Evolutionary conservation across 371 early-diverging fungal species (phyloP), one percentile per base, ranked within the genome.

Genomic region (Rhizomucor miehei): DNA sequence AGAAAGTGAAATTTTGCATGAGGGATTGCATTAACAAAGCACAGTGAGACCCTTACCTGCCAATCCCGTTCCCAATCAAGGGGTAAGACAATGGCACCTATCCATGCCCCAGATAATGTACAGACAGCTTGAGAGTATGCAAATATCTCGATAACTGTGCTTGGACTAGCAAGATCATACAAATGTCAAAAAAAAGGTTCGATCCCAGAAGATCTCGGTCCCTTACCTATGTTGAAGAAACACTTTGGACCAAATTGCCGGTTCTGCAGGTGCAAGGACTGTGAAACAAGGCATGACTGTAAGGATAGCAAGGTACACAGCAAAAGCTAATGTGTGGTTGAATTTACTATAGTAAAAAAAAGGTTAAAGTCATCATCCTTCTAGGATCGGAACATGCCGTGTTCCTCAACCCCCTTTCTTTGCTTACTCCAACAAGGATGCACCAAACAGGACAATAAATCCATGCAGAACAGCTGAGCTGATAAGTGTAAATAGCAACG

Each of bases 51-150:
- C 19, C 20, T 41, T 65, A 66, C 64, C 62, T 77, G 77, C 77
- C 77, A 77, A 36, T 73, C 74, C 49, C 71, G 54, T 41, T 77
- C 77, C 77, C 77, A 77, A 64, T 77, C 77, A 51, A 77, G 56
- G 13, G 77, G 77, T 40, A 77, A 56, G 3, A 77, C 77, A 50
- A 77, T 67, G 8, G 77, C 77, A 20, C 77, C 77, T 16, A 77
- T 69, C 77, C 77, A 77, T n/a, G 77, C 73, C 11, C 77, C 77
- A 6, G 69, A 65, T 16, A 77, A 51, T 2, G 71, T 55, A 40
- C 74, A 73, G 11, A 77, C 41, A 1, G 63, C 61, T 62, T 77
- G 73, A 14, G 71, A 57, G 60, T 77, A 77, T 3, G 73, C 73
- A 51, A 65, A 73, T 16, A 77, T 73, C 45, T 77, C 77, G 24